These are phyloP conservation scores for Apodospora peruviana DNA, from an alignment of 495 filamentous ascomycete species.

Conservation along the genomic window DNA sequence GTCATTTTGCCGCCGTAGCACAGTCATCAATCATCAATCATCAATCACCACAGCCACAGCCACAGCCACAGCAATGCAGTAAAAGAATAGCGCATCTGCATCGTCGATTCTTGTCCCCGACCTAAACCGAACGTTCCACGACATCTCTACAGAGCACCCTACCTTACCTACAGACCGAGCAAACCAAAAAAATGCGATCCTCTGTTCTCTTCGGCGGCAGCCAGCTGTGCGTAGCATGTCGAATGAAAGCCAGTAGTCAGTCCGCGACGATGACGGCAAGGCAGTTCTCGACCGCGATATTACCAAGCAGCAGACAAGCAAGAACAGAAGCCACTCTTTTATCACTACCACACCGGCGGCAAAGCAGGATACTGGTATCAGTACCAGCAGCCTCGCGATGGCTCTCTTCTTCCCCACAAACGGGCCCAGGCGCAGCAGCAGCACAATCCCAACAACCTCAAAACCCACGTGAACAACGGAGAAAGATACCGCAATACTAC, in stretches of 20 bases:
- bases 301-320: background rate
- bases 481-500: slow-evolving; percentile 52
- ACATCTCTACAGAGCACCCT: no score
- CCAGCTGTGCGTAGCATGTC: slow-evolving; percentile 19
- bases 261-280: background rate
- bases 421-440: background rate
- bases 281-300: slow-evolving; percentile 2
- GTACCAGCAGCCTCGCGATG: background rate
- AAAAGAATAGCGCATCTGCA: no score
- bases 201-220: slow-evolving; percentile 15
- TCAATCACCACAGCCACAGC: no score
- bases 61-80: no score
- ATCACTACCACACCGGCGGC: no score
- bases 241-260: slow-evolving; percentile 8
- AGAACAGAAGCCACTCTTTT: no score
- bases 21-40: no score
- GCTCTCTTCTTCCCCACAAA: slow-evolving; percentile 1
- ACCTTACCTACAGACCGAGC: no score
- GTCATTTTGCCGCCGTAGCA: no score
- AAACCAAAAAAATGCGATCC: slow-evolving; percentile 11
- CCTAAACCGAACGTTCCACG: no score
- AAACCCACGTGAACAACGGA: slow-evolving; percentile 4
- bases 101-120: no score
- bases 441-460: background rate
- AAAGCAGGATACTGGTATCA: no score